Conservation (phyloP, 164 flowering plant genomes). For the Tetrastigma voinierianum region DNA sequence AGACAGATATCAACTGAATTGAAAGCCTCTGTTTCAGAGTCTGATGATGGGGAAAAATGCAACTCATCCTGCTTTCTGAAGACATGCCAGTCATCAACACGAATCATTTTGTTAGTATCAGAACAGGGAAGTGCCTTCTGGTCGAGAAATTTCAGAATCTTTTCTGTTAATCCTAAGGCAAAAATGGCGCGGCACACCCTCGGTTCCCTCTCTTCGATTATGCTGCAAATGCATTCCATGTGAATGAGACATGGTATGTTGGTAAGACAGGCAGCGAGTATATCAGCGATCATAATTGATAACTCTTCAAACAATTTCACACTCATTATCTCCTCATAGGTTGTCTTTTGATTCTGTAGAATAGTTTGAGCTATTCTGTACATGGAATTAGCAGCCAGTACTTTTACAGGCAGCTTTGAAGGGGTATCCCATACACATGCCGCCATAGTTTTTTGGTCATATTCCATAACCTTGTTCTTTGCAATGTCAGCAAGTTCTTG, state of each 20-base stretch:
- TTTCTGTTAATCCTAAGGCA: slow-evolving; percentile 47
- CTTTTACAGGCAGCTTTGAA: slow-evolving; percentile 40
- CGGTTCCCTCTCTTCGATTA: slow-evolving; percentile 38
- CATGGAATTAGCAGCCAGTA: slow-evolving; percentile 63
- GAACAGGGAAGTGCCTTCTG: slow-evolving; percentile 18
- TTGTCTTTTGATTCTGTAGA: slow-evolving; percentile 17
- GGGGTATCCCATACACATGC: slow-evolving; percentile 27
- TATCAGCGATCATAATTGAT: slow-evolving; percentile 38
- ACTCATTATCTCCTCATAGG: slow-evolving; percentile 3
- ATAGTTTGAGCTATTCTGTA: slow-evolving; percentile 47
- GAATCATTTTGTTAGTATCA: slow-evolving; percentile 22
- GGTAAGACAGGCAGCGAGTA: slow-evolving; percentile 56
- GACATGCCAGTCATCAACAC: slow-evolving; percentile 47
- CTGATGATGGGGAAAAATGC: background rate
- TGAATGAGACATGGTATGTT: slow-evolving; percentile 38
- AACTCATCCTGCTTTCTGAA: slow-evolving; percentile 12
- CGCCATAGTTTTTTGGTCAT: slow-evolving; percentile 6
- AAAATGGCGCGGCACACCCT: slow-evolving; percentile 32
- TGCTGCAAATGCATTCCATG: slow-evolving; percentile 29
- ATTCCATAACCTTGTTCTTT: slow-evolving; percentile 26
- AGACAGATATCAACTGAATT: slow-evolving; percentile 20
- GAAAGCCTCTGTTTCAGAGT: slow-evolving; percentile 1
- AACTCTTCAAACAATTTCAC: slow-evolving; percentile 32
- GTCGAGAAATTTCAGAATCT: slow-evolving; percentile 37
- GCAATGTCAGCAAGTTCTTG: slow-evolving; percentile 33